A percentile compares a stretch with the other conserved stretches of the same genome.
Evolutionary conservation across 2,329 filamentous ascomycete species (phyloP).

Genomic region (Pestalotiopsis sp.): DNA sequence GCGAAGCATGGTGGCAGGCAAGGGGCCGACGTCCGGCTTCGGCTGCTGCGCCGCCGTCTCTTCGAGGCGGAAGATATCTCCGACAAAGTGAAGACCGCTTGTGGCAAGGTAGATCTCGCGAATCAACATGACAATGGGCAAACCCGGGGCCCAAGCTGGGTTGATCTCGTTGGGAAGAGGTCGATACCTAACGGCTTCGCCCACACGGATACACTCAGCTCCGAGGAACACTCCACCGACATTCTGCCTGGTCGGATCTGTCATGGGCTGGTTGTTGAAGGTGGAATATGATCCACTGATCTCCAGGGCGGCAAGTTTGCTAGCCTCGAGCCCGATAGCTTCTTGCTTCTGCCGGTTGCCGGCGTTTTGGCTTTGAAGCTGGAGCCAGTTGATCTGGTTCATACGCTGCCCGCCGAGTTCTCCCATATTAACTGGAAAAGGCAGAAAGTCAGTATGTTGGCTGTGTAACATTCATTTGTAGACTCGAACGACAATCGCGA

Average conservation of each 20-base stretch:
- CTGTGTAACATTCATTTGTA: neutral
- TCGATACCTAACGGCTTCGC: conserved; percentile 51
- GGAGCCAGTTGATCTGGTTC: conserved; percentile 46
- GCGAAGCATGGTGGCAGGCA: conserved; percentile 26
- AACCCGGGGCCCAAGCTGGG: conserved; percentile 30
- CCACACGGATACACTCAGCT: conserved; percentile 50
- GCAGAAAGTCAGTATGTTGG: neutral
- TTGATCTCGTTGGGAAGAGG: conserved; percentile 40
- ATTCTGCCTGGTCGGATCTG: conserved; percentile 31
- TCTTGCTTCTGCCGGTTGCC: conserved; percentile 41
- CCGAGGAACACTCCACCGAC: conserved; percentile 55
- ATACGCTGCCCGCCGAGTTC: conserved; percentile 42
- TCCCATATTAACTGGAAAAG: conserved; percentile 27
- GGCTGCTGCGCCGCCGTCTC: conserved; percentile 19
- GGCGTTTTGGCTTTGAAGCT: conserved; percentile 32
- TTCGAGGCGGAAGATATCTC: conserved; percentile 30
- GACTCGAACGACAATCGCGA: neutral
- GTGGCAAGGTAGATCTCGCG: conserved; percentile 36
- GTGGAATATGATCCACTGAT: conserved; percentile 52
- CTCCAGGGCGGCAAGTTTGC: conserved; percentile 52
- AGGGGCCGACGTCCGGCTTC: conserved; percentile 9
- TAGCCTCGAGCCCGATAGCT: conserved; percentile 49
- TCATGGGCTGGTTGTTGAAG: conserved; percentile 41
- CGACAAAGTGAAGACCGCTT: conserved; percentile 25
- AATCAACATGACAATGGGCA: conserved; percentile 37